Percentiles rank a stretch among this genome's conserved stretches.
phyloP scores from a whole-genome alignment of 2,329 filamentous ascomycete genomes.

The Xylogone sp. region DNA sequence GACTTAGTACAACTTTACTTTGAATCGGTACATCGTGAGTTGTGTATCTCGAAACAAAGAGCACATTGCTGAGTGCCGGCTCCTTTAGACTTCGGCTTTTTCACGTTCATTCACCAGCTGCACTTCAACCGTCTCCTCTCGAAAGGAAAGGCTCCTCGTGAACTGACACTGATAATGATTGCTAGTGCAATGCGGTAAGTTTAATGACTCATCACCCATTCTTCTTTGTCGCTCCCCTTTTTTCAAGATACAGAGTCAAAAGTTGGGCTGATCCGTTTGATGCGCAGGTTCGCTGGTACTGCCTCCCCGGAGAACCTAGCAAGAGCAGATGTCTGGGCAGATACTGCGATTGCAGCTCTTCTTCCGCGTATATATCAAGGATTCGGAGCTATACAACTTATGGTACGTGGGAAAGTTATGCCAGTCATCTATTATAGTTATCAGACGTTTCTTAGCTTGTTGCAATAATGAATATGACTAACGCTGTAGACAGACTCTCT shows the following conservation, averaged over 20 bases:
- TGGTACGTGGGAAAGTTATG: not conserved
- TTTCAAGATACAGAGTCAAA: too few species aligned
- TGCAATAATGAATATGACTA: not conserved
- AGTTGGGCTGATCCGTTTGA: not conserved
- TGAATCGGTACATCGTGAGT: conserved; percentile 7
- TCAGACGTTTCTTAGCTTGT: too few species aligned
- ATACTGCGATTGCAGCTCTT: conserved; percentile 2
- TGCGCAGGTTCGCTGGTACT: not conserved
- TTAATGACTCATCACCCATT: not conserved
- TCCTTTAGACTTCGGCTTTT: conserved; percentile 7
- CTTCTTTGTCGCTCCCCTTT: too few species aligned
- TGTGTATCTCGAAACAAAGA: not conserved
- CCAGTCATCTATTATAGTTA: not conserved
- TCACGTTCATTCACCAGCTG: conserved; percentile 8
- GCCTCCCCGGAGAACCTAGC: not conserved
- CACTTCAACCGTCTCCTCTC: conserved; percentile 6
- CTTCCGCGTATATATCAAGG: conserved; percentile 6
- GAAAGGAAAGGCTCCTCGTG: conserved; percentile 6
- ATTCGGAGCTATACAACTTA: conserved; percentile 6
- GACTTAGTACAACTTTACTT: conserved; percentile 10
- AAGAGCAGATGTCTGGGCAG: conserved; percentile 5
- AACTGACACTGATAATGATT: conserved; percentile 4
- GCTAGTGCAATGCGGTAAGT: conserved; percentile 2
- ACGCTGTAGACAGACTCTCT: conserved; percentile 1
- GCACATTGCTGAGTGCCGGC: not conserved